A percentile compares a stretch with the other conserved stretches of the same genome.
phyloP scores from a whole-genome alignment of 108 stramenopile genomes.

The Fragilaria crotonensis region DNA sequence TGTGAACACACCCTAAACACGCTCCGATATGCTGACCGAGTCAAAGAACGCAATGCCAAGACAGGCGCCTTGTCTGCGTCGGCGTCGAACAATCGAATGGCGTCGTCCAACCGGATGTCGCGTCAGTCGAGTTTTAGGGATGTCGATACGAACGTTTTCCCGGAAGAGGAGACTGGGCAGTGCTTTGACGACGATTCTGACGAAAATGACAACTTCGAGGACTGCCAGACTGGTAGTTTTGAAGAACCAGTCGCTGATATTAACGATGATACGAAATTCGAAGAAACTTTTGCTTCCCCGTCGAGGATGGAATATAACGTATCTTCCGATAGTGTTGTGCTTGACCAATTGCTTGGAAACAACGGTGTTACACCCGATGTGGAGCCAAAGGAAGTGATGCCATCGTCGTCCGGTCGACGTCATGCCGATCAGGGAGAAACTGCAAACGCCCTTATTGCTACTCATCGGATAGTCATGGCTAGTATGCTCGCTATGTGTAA shows the following conservation, averaged over 20 bases:
- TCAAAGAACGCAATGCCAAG: constrained; percentile 85
- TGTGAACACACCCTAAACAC: constrained; percentile 98
- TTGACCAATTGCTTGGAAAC: not conserved
- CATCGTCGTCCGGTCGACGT: not conserved
- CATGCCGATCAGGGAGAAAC: not conserved
- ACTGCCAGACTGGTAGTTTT: constrained; percentile 31
- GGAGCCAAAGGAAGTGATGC: not conserved
- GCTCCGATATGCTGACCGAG: constrained; percentile 94
- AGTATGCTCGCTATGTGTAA: constrained; percentile 57
- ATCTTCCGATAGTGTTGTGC: not conserved
- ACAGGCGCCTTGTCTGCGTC: constrained; percentile 42
- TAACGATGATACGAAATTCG: not conserved
- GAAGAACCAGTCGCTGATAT: not conserved
- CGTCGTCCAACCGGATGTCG: not conserved
- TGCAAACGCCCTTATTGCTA: constrained; percentile 27
- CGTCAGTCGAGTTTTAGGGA: not conserved
- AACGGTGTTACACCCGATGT: not conserved
- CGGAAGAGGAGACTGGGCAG: not conserved
- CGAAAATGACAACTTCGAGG: constrained; percentile 16
- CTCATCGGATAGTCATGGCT: constrained; percentile 55
- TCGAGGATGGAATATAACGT: not conserved
- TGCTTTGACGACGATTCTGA: constrained; percentile 13
- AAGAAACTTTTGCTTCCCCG: not conserved
- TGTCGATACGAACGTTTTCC: not conserved
- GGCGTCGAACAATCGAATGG: too few species aligned